phyloP scores from a whole-genome alignment of 2,329 filamentous ascomycete genomes.

The Samsoniella hepiali region DNA sequence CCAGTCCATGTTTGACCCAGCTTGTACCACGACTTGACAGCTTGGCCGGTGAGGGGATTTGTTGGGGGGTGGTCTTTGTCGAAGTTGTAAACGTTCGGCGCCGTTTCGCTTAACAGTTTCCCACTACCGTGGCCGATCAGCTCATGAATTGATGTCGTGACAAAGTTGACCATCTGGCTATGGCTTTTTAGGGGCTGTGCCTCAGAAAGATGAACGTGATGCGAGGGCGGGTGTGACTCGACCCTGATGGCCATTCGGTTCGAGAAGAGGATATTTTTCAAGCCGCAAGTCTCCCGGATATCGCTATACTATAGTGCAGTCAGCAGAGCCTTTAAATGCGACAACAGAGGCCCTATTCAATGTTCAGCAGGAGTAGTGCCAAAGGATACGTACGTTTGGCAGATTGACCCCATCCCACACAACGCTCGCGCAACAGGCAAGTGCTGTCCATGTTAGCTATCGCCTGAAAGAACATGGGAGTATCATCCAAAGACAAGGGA shows the following conservation, averaged over 20 bases:
- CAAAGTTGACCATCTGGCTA: not conserved
- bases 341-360: not conserved
- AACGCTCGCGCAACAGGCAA: not conserved
- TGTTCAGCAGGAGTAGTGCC: not conserved
- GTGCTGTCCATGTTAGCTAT: not conserved
- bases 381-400: not conserved
- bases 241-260: not conserved
- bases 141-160: slow-evolving; percentile 50
- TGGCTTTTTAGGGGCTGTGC: not conserved
- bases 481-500: not conserved
- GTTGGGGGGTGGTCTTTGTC: slow-evolving; percentile 53
- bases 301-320: not conserved
- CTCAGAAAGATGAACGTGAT: not conserved
- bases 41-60: slow-evolving; percentile 51
- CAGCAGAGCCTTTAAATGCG: not conserved
- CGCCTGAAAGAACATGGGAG: not conserved
- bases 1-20: slow-evolving; percentile 62
- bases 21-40: slow-evolving; percentile 57
- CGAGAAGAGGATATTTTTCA: not conserved
- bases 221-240: not conserved
- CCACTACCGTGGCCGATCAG: slow-evolving; percentile 64
- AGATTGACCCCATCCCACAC: not conserved
- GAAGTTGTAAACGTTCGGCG: slow-evolving; percentile 57
- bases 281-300: not conserved
- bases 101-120: slow-evolving; percentile 55